Evolutionary conservation across 1,284 basidiomycete species (phyloP).

Genomic region (Apiotrichum gracile): DNA sequence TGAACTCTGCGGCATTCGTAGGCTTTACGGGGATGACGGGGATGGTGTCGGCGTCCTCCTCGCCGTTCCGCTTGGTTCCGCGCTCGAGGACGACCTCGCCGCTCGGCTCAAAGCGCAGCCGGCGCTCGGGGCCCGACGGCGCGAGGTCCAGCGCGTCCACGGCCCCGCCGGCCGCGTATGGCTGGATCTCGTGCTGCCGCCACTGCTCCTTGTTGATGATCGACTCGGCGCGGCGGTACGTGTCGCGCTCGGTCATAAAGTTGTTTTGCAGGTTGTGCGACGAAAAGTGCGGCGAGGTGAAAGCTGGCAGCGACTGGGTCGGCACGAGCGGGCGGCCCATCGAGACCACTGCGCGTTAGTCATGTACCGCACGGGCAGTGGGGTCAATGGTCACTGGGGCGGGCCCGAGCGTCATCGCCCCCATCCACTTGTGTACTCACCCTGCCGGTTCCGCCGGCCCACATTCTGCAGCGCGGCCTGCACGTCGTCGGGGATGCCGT

Average conservation of each 20-base stretch:
- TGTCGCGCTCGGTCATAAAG: conserved; percentile 15
- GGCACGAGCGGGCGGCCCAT: conserved; percentile 30
- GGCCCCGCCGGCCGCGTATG: conserved; percentile 17
- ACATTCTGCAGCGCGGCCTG: conserved; percentile 32
- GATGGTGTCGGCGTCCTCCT: conserved; percentile 2
- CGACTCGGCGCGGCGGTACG: conserved; percentile 17
- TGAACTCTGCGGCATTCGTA: conserved; percentile 12
- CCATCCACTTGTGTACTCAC: too few relatives aligned
- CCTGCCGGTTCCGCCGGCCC: conserved; percentile 24
- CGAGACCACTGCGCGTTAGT: conserved; percentile 10
- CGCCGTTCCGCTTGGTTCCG: conserved; percentile 15
- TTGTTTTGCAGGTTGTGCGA: too few relatives aligned
- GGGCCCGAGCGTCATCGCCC: too few relatives aligned
- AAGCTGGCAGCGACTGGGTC: conserved; percentile 30
- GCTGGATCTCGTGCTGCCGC: conserved; percentile 28
- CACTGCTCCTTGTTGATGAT: conserved; percentile 28
- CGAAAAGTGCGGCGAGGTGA: conserved; percentile 12
- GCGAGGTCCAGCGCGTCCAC: conserved; percentile 10
- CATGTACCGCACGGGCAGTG: too few relatives aligned
- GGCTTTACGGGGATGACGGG: neutral
- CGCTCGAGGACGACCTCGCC: conserved; percentile 13
- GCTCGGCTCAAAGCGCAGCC: conserved; percentile 17
- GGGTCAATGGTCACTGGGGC: too few relatives aligned
- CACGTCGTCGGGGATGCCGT: conserved; percentile 32
- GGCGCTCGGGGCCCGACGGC: conserved; percentile 4